Evolutionary conservation across 306 rosid species (phyloP).

Genomic region (Glycine tomentella): DNA sequence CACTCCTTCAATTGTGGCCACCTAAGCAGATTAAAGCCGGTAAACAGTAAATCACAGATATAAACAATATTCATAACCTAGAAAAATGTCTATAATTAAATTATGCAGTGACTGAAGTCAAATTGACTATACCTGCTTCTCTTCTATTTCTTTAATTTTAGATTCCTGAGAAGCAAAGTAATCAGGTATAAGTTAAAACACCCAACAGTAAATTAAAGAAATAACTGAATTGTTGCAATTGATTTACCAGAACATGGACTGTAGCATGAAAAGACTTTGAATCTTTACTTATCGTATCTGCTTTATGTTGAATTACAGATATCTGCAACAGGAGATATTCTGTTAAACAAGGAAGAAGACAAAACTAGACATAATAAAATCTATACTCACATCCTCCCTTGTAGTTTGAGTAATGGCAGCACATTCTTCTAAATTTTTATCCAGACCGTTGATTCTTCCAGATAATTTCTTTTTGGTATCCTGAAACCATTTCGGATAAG

Average conservation of each 20-base stretch:
- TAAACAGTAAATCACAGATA: constrained; percentile 32
- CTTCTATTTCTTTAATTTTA: constrained; percentile 73
- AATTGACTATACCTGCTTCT: constrained; percentile 74
- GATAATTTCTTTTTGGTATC: constrained; percentile 68
- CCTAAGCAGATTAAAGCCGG: constrained; percentile 55
- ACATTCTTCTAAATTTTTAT: constrained; percentile 65
- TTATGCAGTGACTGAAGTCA: constrained; percentile 6
- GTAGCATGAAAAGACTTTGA: constrained; percentile 60
- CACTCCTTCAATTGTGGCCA: constrained; percentile 62
- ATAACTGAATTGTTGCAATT: constrained; percentile 26
- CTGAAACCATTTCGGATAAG: constrained; percentile 57
- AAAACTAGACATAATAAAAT: constrained; percentile 27
- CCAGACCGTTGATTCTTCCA: constrained; percentile 65
- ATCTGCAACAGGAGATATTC: constrained; percentile 57
- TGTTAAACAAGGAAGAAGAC: constrained; percentile 25
- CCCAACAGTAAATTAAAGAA: constrained; percentile 12
- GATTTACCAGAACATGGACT: constrained; percentile 68
- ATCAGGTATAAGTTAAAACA: constrained; percentile 40
- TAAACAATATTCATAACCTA: constrained; percentile 30
- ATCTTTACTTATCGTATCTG: constrained; percentile 57
- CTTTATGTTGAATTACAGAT: constrained; percentile 54
- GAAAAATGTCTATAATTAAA: constrained; percentile 19
- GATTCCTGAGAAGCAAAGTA: constrained; percentile 64
- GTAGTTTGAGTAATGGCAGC: constrained; percentile 55
- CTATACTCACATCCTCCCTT: constrained; percentile 64